phyloP scores from a whole-genome alignment of 2,329 filamentous ascomycete genomes.

The Neocatenulostroma microsporum region DNA sequence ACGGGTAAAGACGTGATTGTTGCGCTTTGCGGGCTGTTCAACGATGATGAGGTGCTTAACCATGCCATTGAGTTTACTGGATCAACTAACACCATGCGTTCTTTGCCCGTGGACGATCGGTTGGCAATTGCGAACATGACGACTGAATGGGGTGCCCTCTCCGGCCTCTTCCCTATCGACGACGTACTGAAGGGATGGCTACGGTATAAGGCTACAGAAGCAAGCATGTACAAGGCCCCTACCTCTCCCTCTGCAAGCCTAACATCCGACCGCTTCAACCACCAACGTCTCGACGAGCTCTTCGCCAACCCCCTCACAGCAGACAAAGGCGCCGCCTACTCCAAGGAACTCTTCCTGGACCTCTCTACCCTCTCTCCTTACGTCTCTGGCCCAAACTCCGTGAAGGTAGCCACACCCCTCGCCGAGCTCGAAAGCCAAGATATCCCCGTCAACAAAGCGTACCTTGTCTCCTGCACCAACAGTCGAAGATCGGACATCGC shows the following conservation, averaged over 20 bases:
- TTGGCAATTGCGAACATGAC: conserved; percentile 75
- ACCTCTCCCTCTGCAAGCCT: conserved; percentile 40
- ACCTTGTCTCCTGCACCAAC: conserved; percentile 88
- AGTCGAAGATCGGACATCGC: conserved; percentile 71
- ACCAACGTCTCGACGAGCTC: conserved; percentile 65
- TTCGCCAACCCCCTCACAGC: conserved; percentile 59
- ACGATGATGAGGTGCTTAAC: conserved; percentile 81
- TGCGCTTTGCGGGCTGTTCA: conserved; percentile 77
- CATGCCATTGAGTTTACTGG: conserved; percentile 85
- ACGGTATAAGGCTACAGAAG: conserved; percentile 63
- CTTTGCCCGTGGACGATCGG: conserved; percentile 63
- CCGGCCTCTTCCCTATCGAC: conserved; percentile 76
- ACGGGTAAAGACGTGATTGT: conserved; percentile 93
- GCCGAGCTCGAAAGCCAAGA: conserved; percentile 62
- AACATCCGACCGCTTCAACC: conserved; percentile 57
- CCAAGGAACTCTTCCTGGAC: conserved; percentile 74
- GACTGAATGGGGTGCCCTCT: conserved; percentile 70
- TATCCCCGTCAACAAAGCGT: conserved; percentile 76
- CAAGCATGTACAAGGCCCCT: conserved; percentile 52
- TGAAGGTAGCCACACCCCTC: conserved; percentile 77
- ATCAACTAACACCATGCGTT: conserved; percentile 65
- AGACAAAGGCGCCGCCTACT: conserved; percentile 70
- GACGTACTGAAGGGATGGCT: conserved; percentile 63
- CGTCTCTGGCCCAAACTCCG: conserved; percentile 80
- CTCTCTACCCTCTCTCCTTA: conserved; percentile 77